These are phyloP conservation scores for Acanthamoeba castellanii DNA, from an alignment of 208 protist species.

Conservation along the genomic window DNA sequence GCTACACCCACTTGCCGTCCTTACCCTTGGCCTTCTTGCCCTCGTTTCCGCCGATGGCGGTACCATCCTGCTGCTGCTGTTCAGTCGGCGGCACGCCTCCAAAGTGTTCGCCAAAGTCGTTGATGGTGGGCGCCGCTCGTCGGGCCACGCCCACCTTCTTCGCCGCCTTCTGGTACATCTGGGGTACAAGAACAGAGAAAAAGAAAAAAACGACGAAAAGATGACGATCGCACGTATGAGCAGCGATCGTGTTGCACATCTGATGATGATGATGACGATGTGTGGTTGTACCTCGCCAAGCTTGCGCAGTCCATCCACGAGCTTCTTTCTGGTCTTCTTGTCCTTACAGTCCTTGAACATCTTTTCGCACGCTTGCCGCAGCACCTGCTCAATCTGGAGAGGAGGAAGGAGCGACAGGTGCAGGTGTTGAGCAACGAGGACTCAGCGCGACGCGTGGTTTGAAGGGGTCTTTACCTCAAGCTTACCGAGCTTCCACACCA, in stretches of 20 bases:
- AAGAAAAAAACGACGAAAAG: not conserved
- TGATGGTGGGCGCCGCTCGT: constrained; percentile 39
- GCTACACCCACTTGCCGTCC: constrained; percentile 18
- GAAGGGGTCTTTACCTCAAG: not conserved
- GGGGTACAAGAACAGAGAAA: not conserved
- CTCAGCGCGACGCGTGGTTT: not conserved
- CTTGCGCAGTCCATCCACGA: constrained; percentile 40
- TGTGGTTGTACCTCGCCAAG: constrained; percentile 6
- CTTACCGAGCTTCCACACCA: constrained; percentile 37
- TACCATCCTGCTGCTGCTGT: not conserved
- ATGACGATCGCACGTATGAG: not conserved
- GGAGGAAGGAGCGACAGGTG: too few relatives aligned
- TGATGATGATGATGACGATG: too few relatives aligned
- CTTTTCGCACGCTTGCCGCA: constrained; percentile 32
- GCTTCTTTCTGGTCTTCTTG: constrained; percentile 20
- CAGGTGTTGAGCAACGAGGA: not conserved
- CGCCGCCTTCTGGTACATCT: constrained; percentile 29
- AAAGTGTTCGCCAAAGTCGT: constrained; percentile 57
- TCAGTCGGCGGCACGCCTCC: not conserved
- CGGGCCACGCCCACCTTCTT: constrained; percentile 13
- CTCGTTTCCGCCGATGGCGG: not conserved
- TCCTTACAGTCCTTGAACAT: constrained; percentile 50
- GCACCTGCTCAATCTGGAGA: not conserved
- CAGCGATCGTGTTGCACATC: too few relatives aligned
- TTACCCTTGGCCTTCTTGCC: constrained; percentile 15